phyloP scores from a whole-genome alignment of 1,284 basidiomycete genomes.

The Rhodotorula sp. region DNA sequence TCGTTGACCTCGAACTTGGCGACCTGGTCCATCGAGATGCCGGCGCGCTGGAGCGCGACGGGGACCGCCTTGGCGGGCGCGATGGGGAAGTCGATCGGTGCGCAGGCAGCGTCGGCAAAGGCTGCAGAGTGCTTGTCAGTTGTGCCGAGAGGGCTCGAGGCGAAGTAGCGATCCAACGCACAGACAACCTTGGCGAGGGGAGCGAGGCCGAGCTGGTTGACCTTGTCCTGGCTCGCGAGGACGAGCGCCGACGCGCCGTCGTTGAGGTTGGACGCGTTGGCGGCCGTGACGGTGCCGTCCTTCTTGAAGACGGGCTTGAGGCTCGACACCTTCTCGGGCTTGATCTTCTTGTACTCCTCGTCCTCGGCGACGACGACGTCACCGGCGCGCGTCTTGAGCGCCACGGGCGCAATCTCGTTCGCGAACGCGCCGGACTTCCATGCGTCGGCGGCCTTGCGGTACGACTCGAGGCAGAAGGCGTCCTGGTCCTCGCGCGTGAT shows the following conservation, averaged over 20 bases:
- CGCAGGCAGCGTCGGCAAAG: conserved; percentile 94
- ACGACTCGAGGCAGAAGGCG: conserved; percentile 80
- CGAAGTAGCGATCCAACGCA: too few relatives aligned
- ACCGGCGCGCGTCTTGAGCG: conserved; percentile 86
- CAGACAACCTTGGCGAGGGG: conserved; percentile 53
- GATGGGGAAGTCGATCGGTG: conserved; percentile 94
- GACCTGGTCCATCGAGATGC: conserved; percentile 79
- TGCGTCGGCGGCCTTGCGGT: conserved; percentile 68
- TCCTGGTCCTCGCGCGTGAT: conserved; percentile 54
- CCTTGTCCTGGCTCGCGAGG: conserved; percentile 50
- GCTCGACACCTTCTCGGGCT: conserved; percentile 52
- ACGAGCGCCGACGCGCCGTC: conserved; percentile 55
- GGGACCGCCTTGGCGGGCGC: conserved; percentile 93
- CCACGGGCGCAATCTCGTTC: conserved; percentile 88
- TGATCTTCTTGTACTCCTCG: conserved; percentile 80
- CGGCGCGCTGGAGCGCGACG: conserved; percentile 81
- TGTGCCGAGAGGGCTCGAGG: background rate
- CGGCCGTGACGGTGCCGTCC: conserved; percentile 55
- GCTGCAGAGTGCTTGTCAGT: conserved; percentile 56
- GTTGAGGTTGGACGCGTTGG: conserved; percentile 54
- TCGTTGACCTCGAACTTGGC: conserved; percentile 94
- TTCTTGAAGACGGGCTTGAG: conserved; percentile 54
- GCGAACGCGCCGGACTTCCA: conserved; percentile 85
- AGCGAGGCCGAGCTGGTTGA: conserved; percentile 47
- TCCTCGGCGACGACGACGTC: conserved; percentile 88